Percentiles rank a stretch among this genome's conserved stretches.
phyloP scores from a whole-genome alignment of 1,284 basidiomycete species.

The Volvariella volvacea region DNA sequence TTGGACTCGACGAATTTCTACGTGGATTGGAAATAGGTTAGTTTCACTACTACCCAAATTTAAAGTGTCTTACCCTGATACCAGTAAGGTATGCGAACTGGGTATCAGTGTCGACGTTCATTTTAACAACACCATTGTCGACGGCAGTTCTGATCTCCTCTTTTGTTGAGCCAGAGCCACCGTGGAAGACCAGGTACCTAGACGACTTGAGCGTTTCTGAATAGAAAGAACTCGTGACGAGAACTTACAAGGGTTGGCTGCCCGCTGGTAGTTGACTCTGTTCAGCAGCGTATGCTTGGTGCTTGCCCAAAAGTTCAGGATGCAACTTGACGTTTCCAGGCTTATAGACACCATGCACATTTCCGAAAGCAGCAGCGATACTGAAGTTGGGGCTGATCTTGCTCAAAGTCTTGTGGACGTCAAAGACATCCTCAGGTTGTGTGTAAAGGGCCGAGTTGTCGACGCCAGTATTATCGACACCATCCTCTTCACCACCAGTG shows the following conservation, averaged over 20 bases:
- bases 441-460: conserved; percentile 96
- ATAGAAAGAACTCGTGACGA: neutral
- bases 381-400: conserved; percentile 92
- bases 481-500: conserved; percentile 99
- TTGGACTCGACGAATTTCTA: conserved; percentile 82
- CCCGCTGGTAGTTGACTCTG: conserved; percentile 59
- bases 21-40: conserved; percentile 1
- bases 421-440: conserved; percentile 94
- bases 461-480: conserved; percentile 93
- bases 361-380: conserved; percentile 95
- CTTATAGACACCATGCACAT: conserved; percentile 96
- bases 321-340: conserved; percentile 90
- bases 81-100: conserved; percentile 91
- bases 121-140: conserved; percentile 90
- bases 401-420: conserved; percentile 82
- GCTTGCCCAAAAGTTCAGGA: conserved; percentile 89
- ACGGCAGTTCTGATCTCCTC: conserved; percentile 96
- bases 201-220: neutral
- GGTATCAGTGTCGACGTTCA: conserved; percentile 95
- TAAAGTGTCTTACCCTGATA: conserved; percentile 56
- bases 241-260: conserved; percentile 77
- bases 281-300: conserved; percentile 76
- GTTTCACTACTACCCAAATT: neutral
- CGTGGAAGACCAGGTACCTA: conserved; percentile 99
- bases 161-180: conserved; percentile 96